Base-by-base conservation (phyloP, 495 filamentous ascomycete genomes). In the Penicillium paxilli region DNA sequence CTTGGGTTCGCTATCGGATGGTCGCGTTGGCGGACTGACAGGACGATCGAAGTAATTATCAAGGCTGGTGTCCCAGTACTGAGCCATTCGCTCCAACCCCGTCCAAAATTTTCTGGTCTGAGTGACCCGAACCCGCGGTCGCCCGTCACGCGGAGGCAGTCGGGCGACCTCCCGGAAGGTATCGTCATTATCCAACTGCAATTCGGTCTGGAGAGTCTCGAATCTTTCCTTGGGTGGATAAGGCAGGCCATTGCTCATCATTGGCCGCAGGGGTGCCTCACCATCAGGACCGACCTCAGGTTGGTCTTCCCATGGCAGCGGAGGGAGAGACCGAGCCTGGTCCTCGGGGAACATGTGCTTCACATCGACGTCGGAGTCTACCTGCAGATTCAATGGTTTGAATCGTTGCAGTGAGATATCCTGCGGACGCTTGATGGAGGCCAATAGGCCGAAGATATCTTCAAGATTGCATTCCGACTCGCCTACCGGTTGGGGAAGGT, bases 81-180 rank as follows among this genome's bases (percentile, higher is more conserved):
- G 80, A 16, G 80, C 70, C 79, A 87, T 75, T 12, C 71, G 69
- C 56, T 83, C 77, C 50, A 88, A 63, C 5, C 74, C 76, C 33
- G 78, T 73, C 77, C 80, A 88, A 66, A 88, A 87, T 48, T 80
- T 81, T 51, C 83, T 72, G 44, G 83, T 76, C 49, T 85, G 79
- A 0, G 77, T 78, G 22, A 86, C 64, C 4, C 77, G 70, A 6
- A 79, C 71, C 16, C 75, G 65, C 40, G 65, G 58, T 2, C 70
- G 72, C 1, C 77, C 77, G 19, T 72, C 64, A 5, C 65, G 67
- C 12, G 70, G 71, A 1, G 69, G 63, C 20, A 75, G 60, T 4
- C 83, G 70, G 30, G 69, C 61, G 21, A 85, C 68, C 49, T 76
- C 77, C 4, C 78, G 63, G 58, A 82, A 88, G 1, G 75, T 79